Conservation (phyloP, 148 eudicot genomes). For the Persicaria tinctoria region DNA sequence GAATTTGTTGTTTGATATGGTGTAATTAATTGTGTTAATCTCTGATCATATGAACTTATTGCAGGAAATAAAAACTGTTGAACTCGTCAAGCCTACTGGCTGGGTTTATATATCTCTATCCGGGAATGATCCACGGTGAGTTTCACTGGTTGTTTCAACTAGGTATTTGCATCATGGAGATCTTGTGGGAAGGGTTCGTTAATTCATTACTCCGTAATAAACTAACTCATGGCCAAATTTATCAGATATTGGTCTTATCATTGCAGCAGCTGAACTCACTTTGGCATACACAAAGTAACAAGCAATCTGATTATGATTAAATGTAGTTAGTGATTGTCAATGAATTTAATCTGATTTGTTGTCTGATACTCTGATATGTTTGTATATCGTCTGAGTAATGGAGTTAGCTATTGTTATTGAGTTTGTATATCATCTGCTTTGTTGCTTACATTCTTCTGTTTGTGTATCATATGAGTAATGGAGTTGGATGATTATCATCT, state of each 20-base stretch:
- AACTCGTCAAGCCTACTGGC: constrained; percentile 80
- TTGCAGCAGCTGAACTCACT: too few relatives aligned
- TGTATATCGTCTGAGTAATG: not conserved
- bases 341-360: too few relatives aligned
- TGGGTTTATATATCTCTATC: constrained; percentile 85
- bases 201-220: too few relatives aligned
- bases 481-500: not conserved
- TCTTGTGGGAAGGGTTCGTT: too few relatives aligned
- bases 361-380: too few relatives aligned
- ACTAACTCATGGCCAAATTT: too few relatives aligned
- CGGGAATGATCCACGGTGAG: constrained; percentile 90
- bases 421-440: not conserved
- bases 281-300: too few relatives aligned
- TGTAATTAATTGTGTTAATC: not conserved
- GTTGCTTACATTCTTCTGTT: not conserved
- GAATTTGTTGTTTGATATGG: not conserved
- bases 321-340: too few relatives aligned
- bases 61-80: constrained; percentile 88
- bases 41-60: not conserved
- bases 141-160: not conserved
- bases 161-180: not conserved
- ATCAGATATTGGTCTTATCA: too few relatives aligned
- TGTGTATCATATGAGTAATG: not conserved
- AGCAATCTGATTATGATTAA: too few relatives aligned
- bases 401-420: not conserved